Percentiles rank a stretch among this genome's conserved stretches.
Conservation (phyloP, 805 yeast genomes). For the Candida takata region DNA sequence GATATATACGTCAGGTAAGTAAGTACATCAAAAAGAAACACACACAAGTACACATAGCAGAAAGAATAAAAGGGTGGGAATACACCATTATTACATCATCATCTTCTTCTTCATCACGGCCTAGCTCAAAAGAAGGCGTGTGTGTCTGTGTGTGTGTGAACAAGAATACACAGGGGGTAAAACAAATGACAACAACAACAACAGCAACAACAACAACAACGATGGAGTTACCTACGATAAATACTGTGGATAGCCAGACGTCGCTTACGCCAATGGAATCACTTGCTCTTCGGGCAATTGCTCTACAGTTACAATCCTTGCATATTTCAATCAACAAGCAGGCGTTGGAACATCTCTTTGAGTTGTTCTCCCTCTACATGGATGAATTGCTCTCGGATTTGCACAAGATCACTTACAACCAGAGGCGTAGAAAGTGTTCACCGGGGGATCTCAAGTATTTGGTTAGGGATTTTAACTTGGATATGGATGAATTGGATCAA, state of each 20-base stretch:
- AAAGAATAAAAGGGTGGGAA: too few relatives aligned
- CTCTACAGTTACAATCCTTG: constrained; percentile 29
- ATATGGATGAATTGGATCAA: constrained; percentile 31
- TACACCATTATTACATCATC: too few relatives aligned
- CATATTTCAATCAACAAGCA: constrained; percentile 25
- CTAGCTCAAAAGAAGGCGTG: too few relatives aligned
- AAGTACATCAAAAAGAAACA: too few relatives aligned
- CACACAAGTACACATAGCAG: too few relatives aligned
- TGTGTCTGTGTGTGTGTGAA: too few relatives aligned
- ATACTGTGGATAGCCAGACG: constrained; percentile 4
- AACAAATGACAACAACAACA: neutral
- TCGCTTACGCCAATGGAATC: constrained; percentile 25
- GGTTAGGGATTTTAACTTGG: constrained; percentile 35
- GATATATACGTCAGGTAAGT: too few relatives aligned
- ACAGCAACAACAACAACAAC: neutral
- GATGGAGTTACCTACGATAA: constrained; percentile 1
- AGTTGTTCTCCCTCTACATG: constrained; percentile 30
- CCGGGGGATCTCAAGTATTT: constrained; percentile 43
- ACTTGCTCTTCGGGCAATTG: constrained; percentile 28
- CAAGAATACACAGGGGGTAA: too few relatives aligned
- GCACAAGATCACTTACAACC: constrained; percentile 47
- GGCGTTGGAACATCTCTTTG: constrained; percentile 34
- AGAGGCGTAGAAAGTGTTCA: constrained; percentile 52
- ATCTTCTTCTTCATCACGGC: too few relatives aligned
- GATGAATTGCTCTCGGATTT: constrained; percentile 34